phyloP scores from a whole-genome alignment of 352 stramenopile genomes.

The Phytophthora multivora region DNA sequence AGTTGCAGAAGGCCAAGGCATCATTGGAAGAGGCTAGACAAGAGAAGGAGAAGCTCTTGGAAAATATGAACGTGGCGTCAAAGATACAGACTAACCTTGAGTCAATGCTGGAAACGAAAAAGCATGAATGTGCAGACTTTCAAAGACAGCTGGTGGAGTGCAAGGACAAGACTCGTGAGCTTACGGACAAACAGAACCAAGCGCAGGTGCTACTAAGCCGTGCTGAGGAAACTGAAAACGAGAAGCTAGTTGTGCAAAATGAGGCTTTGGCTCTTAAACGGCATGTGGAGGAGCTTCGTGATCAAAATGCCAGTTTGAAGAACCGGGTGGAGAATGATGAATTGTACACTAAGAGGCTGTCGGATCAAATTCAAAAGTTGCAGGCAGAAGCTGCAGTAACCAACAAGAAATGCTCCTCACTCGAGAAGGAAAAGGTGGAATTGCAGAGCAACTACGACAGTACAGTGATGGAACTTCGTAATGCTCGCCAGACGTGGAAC shows the following conservation, averaged over 20 bases:
- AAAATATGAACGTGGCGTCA: conserved; percentile 39
- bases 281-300: conserved; percentile 67
- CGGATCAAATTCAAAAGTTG: conserved; percentile 54
- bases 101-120: conserved; percentile 59
- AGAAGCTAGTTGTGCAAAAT: conserved; percentile 71
- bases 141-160: conserved; percentile 49
- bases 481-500: conserved; percentile 56
- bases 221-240: conserved; percentile 64
- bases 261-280: conserved; percentile 58
- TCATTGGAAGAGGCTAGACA: conserved; percentile 38
- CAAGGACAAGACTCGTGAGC: conserved; percentile 54
- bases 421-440: conserved; percentile 62
- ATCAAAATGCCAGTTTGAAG: conserved; percentile 66
- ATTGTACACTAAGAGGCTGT: conserved; percentile 47
- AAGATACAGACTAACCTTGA: conserved; percentile 53
- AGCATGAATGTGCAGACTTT: conserved; percentile 44
- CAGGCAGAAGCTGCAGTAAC: conserved; percentile 43
- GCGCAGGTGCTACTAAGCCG: conserved; percentile 44
- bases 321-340: conserved; percentile 56
- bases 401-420: conserved; percentile 36
- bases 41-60: conserved; percentile 54
- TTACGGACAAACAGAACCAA: conserved; percentile 46
- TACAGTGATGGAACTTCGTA: conserved; percentile 56
- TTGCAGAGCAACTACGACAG: conserved; percentile 62
- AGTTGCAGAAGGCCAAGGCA: conserved; percentile 48